Base-by-base conservation (phyloP, 108 stramenopile species). In the Skeletonema tropicum region DNA sequence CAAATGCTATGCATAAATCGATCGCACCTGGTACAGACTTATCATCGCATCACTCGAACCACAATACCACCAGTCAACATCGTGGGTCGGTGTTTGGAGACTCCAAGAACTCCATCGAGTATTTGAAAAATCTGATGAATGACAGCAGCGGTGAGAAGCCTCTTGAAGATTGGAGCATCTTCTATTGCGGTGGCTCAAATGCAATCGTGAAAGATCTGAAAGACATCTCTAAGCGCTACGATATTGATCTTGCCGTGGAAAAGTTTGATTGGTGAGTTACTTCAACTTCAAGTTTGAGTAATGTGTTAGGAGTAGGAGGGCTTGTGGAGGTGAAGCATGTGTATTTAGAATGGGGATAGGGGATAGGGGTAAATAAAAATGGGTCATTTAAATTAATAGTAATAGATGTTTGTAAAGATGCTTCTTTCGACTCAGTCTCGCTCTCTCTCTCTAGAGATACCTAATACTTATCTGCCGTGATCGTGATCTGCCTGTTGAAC, bases 191-290 rank as follows among this genome's bases (percentile, higher is more conserved):
- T 19, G 48, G 48, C 0, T 49, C 48, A 49, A 49, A 19, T 0
- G 48, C n/a, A 49, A 49, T 49, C 17, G 6, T 13, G 17, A 49
- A 49, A 19, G 7, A 49, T 49, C 48, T 49, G 5, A 49, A 6
- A 49, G 48, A 49, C 4, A 19, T 49, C 7, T 49, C 48, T 5
- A n/a, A 49, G n/a, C 48, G 48, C n/a, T 49, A 49, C 19, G 17
- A 6, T 6, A 49, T 49, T 49, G 48, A 49, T 49, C 48, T 49
- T 6, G 48, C 48, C 5, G 48, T 49, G 48, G 48, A 49, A 19
- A 49, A 49, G 48, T 49, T 49, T 17, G 48, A 49, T 49, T 49
- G 48, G 48, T 35, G 32, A 32, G n/a, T n/a, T n/a, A n/a, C n/a
- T n/a, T n/a, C n/a, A n/a, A n/a, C n/a, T n/a, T n/a, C n/a, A n/a